These are phyloP conservation scores for Debaryomyces castellii DNA, from an alignment of 805 yeast species.

Conservation along the genomic window DNA sequence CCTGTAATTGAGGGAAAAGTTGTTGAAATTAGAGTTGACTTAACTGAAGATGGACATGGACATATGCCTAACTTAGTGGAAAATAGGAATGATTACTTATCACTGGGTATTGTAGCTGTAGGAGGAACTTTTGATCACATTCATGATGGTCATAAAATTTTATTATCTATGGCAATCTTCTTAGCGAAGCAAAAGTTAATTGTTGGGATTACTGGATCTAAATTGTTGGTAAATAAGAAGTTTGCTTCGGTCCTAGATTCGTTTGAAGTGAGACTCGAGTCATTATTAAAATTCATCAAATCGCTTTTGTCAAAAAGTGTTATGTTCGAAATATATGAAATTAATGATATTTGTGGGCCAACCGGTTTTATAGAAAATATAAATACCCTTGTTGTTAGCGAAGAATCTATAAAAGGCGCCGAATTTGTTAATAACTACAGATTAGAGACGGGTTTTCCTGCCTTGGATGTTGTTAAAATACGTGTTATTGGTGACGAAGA, in stretches of 20 bases:
- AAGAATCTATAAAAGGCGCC: conserved; percentile 79
- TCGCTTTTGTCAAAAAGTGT: conserved; percentile 45
- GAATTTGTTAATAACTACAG: conserved; percentile 67
- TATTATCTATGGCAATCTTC: conserved; percentile 71
- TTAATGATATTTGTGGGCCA: conserved; percentile 91
- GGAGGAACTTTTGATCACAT: conserved; percentile 98
- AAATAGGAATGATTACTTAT: conserved; percentile 1
- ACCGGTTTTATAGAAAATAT: conserved; percentile 74
- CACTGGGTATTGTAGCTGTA: conserved; percentile 49
- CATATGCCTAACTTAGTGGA: not conserved
- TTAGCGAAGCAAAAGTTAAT: conserved; percentile 56
- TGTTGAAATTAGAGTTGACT: not conserved
- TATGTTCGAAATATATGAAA: conserved; percentile 52
- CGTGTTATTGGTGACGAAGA: conserved; percentile 64
- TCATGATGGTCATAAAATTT: conserved; percentile 91
- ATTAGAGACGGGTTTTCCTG: conserved; percentile 49
- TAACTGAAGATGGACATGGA: no score
- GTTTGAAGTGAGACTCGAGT: conserved; percentile 48
- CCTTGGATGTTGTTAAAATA: conserved; percentile 37
- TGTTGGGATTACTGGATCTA: conserved; percentile 81
- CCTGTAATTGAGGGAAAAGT: not conserved
- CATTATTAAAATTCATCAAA: conserved; percentile 50
- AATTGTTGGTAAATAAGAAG: conserved; percentile 71
- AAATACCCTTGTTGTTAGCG: conserved; percentile 77
- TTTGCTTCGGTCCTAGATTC: conserved; percentile 63